Evolutionary conservation across 352 stramenopile genomes (phyloP).

Genomic region (Elongisporangium undulatum): DNA sequence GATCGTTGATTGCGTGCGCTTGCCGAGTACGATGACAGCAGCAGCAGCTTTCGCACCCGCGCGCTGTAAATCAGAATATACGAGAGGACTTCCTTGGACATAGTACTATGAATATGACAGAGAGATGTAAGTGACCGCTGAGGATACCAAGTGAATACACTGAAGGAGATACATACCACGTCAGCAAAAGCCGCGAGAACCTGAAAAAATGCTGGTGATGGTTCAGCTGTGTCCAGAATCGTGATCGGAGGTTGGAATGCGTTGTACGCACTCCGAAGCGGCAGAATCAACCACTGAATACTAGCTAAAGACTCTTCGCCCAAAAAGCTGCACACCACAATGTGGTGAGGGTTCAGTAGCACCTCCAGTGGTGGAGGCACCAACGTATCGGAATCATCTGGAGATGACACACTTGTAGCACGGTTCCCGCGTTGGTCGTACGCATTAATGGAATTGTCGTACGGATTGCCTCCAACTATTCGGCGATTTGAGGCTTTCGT

Average conservation of each 20-base stretch:
- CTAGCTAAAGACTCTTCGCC: constrained; percentile 71
- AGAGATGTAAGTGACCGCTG: not conserved
- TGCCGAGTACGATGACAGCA: constrained; percentile 79
- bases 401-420: constrained; percentile 18
- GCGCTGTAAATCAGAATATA: constrained; percentile 75
- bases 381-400: constrained; percentile 17
- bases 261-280: constrained; percentile 48
- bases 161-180: constrained; percentile 41
- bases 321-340: constrained; percentile 83
- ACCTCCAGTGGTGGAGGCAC: constrained; percentile 50
- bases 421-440: constrained; percentile 15
- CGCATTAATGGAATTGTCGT: constrained; percentile 28
- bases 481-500: constrained; percentile 30
- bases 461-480: constrained; percentile 32
- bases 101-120: constrained; percentile 56
- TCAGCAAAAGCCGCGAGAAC: constrained; percentile 50
- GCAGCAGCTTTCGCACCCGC: constrained; percentile 73
- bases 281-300: constrained; percentile 73
- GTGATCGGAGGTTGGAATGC: constrained; percentile 64
- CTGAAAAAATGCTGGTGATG: constrained; percentile 39
- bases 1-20: constrained; percentile 38
- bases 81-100: constrained; percentile 66
- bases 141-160: not conserved
- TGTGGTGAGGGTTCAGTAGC: constrained; percentile 58
- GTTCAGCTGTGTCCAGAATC: constrained; percentile 68